phyloP scores from a whole-genome alignment of 2,329 filamentous ascomycete species.

The Aureobasidium pullulans region DNA sequence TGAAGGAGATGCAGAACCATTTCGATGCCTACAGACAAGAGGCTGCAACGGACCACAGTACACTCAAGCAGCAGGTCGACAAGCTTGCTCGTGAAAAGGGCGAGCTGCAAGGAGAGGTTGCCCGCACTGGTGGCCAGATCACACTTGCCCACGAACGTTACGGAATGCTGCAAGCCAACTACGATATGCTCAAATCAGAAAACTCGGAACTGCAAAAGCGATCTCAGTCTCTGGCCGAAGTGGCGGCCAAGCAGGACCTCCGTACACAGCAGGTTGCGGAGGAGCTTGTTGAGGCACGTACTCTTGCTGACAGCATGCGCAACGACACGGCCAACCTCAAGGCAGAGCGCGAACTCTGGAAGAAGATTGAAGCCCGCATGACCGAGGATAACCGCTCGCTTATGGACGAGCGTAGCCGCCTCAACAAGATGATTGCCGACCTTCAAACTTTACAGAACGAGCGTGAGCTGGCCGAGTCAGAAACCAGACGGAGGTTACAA shows the following conservation, averaged over 20 bases:
- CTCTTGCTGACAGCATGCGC: constrained; percentile 75
- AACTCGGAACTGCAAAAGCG: constrained; percentile 82
- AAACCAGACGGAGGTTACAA: constrained; percentile 73
- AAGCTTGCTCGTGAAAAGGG: constrained; percentile 75
- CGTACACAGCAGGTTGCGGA: constrained; percentile 87
- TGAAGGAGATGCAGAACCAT: constrained; percentile 82
- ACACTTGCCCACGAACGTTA: constrained; percentile 75
- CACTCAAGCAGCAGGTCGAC: constrained; percentile 78
- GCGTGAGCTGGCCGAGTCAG: constrained; percentile 74
- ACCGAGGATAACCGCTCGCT: constrained; percentile 81
- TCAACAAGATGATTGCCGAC: constrained; percentile 75
- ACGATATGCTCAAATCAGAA: constrained; percentile 72
- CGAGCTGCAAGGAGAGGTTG: constrained; percentile 72
- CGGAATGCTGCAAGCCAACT: constrained; percentile 85
- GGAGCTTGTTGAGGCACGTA: constrained; percentile 80
- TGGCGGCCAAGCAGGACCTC: constrained; percentile 81
- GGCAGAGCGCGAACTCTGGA: constrained; percentile 90
- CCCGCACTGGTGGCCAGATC: constrained; percentile 71
- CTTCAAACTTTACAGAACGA: constrained; percentile 89
- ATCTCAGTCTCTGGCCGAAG: constrained; percentile 67
- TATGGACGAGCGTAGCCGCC: constrained; percentile 72
- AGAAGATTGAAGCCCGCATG: constrained; percentile 82
- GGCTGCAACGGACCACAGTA: constrained; percentile 69
- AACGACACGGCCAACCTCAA: constrained; percentile 90
- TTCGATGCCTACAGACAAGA: constrained; percentile 88